Percentiles rank a stretch among this genome's conserved stretches.
phyloP scores from a whole-genome alignment of 1,284 basidiomycete species.

The Clitocybe nebularis region DNA sequence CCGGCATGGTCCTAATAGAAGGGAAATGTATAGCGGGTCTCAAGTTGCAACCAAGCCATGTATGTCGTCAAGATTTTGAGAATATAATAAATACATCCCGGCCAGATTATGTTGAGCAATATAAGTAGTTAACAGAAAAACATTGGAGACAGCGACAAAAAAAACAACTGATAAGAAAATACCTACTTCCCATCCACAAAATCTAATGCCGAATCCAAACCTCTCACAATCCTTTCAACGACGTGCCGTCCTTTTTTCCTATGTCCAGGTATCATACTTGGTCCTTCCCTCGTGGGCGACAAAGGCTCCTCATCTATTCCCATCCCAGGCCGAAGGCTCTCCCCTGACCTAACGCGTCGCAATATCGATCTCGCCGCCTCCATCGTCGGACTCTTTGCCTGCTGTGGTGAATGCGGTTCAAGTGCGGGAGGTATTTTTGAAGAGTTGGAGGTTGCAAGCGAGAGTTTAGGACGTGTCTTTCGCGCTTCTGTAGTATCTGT shows the following conservation, averaged over 20 bases:
- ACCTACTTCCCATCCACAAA: slow-evolving; percentile 37
- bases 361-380: slow-evolving; percentile 15
- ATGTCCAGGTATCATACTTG: slow-evolving; percentile 13
- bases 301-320: slow-evolving; percentile 2
- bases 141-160: too few species aligned
- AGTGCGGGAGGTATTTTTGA: slow-evolving; percentile 6
- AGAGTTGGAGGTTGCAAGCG: slow-evolving; percentile 18
- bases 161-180: neutral
- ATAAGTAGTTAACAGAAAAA: too few species aligned
- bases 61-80: too few species aligned
- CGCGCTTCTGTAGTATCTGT: slow-evolving; percentile 9
- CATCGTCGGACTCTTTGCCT: slow-evolving; percentile 3
- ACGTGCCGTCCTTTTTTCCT: slow-evolving; percentile 25
- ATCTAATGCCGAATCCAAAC: slow-evolving; percentile 44
- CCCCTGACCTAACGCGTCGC: slow-evolving; percentile 19
- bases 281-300: slow-evolving; percentile 10
- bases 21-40: too few species aligned
- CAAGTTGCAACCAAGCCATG: too few species aligned
- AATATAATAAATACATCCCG: too few species aligned
- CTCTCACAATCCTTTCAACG: slow-evolving; percentile 35
- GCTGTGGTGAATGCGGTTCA: slow-evolving; percentile 13
- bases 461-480: slow-evolving; percentile 22
- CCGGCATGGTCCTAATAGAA: too few species aligned
- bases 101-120: too few species aligned
- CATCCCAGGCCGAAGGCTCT: slow-evolving; percentile 12